These are phyloP conservation scores for Podaxis carcinomalis DNA, from an alignment of 768 basidiomycete species.

Conservation along the genomic window DNA sequence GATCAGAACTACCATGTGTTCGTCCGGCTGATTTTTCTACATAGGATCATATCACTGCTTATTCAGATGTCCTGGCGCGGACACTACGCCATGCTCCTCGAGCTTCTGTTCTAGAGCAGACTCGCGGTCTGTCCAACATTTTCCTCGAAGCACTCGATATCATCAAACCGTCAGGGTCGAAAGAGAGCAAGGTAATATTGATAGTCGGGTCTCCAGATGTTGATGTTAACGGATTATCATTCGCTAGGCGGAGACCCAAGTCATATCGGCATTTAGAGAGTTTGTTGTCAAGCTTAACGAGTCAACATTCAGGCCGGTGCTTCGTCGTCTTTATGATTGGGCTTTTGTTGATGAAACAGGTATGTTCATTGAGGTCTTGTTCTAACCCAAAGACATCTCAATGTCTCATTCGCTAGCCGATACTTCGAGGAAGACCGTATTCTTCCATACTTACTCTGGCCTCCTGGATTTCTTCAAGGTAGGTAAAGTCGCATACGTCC, in stretches of 20 bases:
- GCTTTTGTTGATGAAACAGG: conserved; percentile 62
- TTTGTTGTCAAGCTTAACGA: conserved; percentile 93
- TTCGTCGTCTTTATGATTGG: conserved; percentile 94
- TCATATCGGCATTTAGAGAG: conserved; percentile 78
- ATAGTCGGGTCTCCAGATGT: too few relatives aligned
- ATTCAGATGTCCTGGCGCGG: conserved; percentile 67
- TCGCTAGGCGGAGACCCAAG: conserved; percentile 44
- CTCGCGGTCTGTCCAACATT: conserved; percentile 68
- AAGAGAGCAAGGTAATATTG: conserved; percentile 21
- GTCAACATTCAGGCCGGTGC: conserved; percentile 83
- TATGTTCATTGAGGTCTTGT: conserved; percentile 22
- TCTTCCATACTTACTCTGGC: conserved; percentile 68
- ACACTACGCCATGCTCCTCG: conserved; percentile 63
- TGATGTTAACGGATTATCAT: not conserved
- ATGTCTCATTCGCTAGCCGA: conserved; percentile 20
- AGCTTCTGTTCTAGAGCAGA: conserved; percentile 56
- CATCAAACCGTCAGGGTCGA: conserved; percentile 21
- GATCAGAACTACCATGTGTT: not conserved
- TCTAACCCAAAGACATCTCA: not conserved
- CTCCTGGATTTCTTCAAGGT: conserved; percentile 90
- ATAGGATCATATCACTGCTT: conserved; percentile 39
- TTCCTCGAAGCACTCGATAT: conserved; percentile 78
- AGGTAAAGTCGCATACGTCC: conserved; percentile 13
- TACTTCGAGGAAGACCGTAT: conserved; percentile 56
- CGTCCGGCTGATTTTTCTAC: not conserved